These are phyloP conservation scores for Calocybe gambosa DNA, from an alignment of 1,284 basidiomycete genomes.

Conservation along the genomic window DNA sequence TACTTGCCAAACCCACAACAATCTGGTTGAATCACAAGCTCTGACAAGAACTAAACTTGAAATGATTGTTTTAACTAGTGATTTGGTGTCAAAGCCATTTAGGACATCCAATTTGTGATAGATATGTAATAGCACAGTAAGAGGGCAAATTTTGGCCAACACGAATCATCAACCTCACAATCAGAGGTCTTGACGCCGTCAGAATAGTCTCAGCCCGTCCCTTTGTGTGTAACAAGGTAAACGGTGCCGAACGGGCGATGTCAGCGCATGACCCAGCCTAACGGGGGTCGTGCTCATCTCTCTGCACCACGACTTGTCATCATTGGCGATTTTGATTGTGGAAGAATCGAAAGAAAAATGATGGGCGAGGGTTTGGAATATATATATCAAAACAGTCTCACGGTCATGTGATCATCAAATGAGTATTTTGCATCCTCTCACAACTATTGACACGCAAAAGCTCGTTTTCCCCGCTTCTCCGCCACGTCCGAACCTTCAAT, in stretches of 20 bases:
- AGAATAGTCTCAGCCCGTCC: conserved; percentile 38
- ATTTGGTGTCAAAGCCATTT: too few species aligned
- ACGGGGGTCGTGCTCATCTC: conserved; percentile 38
- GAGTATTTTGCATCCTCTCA: too few species aligned
- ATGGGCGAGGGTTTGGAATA: conserved; percentile 10
- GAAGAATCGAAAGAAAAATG: conserved; percentile 36
- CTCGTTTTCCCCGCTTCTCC: too few species aligned
- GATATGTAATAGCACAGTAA: too few species aligned
- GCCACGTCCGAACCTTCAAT: too few species aligned
- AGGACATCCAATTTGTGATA: too few species aligned
- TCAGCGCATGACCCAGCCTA: conserved; percentile 36
- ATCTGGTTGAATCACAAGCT: too few species aligned
- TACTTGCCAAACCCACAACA: too few species aligned
- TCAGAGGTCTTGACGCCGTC: conserved; percentile 30
- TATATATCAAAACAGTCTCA: conserved; percentile 10
- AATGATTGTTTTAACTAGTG: too few species aligned
- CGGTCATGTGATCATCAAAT: conserved; percentile 10
- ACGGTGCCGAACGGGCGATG: conserved; percentile 46
- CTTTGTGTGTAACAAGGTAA: conserved; percentile 42
- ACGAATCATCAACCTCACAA: conserved; percentile 9
- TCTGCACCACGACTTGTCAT: conserved; percentile 37
- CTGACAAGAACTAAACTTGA: too few species aligned
- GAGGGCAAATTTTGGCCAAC: too few species aligned
- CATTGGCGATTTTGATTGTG: conserved; percentile 46
- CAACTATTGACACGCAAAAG: too few species aligned